Base-by-base conservation (phyloP, 2,329 filamentous ascomycete genomes). In the Lachnellula suecica region DNA sequence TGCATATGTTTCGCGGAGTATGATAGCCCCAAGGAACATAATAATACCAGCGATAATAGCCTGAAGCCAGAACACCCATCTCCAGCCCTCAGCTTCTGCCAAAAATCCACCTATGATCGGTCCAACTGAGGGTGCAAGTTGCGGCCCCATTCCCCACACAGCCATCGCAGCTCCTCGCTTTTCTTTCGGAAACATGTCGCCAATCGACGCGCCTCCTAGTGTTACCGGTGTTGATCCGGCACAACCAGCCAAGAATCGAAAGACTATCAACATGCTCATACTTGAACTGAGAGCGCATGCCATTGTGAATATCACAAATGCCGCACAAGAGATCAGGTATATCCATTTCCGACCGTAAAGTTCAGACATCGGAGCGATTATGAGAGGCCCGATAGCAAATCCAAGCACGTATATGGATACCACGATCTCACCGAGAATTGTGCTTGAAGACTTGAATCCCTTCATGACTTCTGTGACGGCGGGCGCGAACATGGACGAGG, bases 301-400 rank as follows among this genome's bases (percentile, higher is more conserved):
- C 11, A 59, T 49, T 1, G 47, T 58, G 42, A 56, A 57, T 44
- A 78, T 77, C 2, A 76, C 72, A 29, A 79, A 66, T 27, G 78
- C 70, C 70, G 73, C 78, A 61, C 75, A 80, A 23, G 72, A 74
- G 5, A 59, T 67, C 63, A 81, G 78, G 58, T 83, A 72, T 41
- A 83, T 63, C n/a, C 70, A 59, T 4, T 71, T 66, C 2, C 82
- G 77, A 24, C 82, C 82, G 59, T 79, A 83, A 7, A 83, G 66
- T 62, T 87, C 83, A 6, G 76, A 81, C 6, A 85, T 51, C 0
- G 84, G 83, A 0, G 79, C 81, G 51, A 81, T 76, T 4, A 85
- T 38, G 46, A 85, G 66, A 0, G 83, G 82, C 0, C 82, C 83
- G 29, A 81, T 76, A 2, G 78, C 81, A 53, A 81, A 81, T 25